phyloP scores from a whole-genome alignment of 371 early-diverging fungal genomes.

The Saksenaea vasiformis region DNA sequence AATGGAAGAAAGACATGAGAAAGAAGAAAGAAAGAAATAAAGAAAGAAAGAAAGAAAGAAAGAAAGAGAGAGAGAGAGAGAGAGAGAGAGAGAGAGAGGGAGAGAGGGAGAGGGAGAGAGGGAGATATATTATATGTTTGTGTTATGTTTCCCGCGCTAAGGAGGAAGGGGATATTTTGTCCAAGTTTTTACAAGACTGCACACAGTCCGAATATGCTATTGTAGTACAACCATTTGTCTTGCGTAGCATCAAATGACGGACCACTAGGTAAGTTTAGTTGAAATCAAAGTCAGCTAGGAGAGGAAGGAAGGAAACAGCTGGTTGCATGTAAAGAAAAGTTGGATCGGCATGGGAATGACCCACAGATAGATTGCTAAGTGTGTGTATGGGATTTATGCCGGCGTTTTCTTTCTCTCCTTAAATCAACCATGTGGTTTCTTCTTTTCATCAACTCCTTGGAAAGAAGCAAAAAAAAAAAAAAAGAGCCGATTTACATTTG shows the following conservation, averaged over 20 bases:
- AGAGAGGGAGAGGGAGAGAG: too few species aligned
- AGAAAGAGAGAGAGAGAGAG: too few species aligned
- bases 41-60: too few species aligned
- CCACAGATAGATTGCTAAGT: neutral
- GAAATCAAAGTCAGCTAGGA: neutral
- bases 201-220: neutral
- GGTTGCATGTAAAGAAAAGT: constrained; percentile 1
- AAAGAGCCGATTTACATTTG: neutral
- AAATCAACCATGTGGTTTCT: constrained; percentile 1
- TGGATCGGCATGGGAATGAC: constrained; percentile 5
- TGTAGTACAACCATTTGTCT: constrained; percentile 3
- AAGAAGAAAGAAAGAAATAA: too few species aligned
- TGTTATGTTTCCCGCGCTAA: neutral
- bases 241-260: constrained; percentile 4
- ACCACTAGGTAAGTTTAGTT: neutral
- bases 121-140: too few species aligned
- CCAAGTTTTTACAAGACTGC: neutral
- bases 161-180: neutral
- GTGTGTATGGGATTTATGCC: neutral
- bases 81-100: too few species aligned
- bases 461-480: neutral
- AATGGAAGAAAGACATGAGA: too few species aligned
- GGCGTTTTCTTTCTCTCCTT: constrained; percentile 4
- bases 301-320: neutral
- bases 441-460: neutral